Conservation (phyloP, 768 basidiomycete species). For the Hygrophorus russula region DNA sequence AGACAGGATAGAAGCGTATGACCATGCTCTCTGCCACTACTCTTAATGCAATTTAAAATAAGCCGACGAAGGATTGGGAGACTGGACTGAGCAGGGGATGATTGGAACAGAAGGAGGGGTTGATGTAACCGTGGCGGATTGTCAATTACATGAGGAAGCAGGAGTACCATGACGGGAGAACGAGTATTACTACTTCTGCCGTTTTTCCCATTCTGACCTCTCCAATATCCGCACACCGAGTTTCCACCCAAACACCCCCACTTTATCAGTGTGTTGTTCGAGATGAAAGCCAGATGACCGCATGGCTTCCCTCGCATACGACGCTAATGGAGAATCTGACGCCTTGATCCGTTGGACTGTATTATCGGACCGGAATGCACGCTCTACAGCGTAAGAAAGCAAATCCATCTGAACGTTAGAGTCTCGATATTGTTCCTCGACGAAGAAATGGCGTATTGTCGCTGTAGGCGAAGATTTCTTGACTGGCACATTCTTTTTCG, state of each 20-base stretch:
- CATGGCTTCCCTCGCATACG: constrained; percentile 36
- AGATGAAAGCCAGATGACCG: constrained; percentile 37
- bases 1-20: constrained; percentile 42
- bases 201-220: not conserved
- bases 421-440: constrained; percentile 51
- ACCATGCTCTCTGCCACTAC: constrained; percentile 11
- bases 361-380: constrained; percentile 39
- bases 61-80: constrained; percentile 44
- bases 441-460: constrained; percentile 63
- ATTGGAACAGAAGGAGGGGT: constrained; percentile 45
- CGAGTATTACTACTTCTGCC: not conserved
- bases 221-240: constrained; percentile 17
- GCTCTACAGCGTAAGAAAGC: constrained; percentile 42
- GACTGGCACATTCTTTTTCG: constrained; percentile 14
- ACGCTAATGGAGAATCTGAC: constrained; percentile 36
- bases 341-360: constrained; percentile 35
- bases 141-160: constrained; percentile 7
- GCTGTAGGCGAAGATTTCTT: constrained; percentile 31
- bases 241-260: constrained; percentile 54
- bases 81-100: constrained; percentile 45
- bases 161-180: not conserved
- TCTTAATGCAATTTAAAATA: constrained; percentile 16
- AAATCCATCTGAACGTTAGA: constrained; percentile 55
- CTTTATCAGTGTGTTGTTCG: constrained; percentile 27
- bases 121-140: constrained; percentile 14